Percentiles rank a stretch among this genome's conserved stretches.
phyloP scores from a whole-genome alignment of 108 stramenopile genomes.

The Thalassiosira profunda region DNA sequence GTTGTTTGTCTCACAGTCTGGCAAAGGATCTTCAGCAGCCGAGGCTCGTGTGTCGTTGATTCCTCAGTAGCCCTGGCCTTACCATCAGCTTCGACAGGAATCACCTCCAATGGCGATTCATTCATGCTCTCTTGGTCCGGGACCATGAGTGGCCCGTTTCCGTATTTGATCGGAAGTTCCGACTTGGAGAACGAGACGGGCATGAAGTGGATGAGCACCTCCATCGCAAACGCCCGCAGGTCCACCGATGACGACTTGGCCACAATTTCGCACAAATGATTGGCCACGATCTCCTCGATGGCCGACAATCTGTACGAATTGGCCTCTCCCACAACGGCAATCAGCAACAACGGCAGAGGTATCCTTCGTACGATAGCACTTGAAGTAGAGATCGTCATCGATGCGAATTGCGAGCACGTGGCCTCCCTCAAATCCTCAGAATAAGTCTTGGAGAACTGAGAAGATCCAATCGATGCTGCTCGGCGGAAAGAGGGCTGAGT shows the following conservation, averaged over 20 bases:
- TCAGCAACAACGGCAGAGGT: conserved; percentile 63
- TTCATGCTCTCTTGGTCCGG: conserved; percentile 3
- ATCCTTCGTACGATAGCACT: conserved; percentile 46
- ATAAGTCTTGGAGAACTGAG: conserved; percentile 53
- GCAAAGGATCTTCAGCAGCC: conserved; percentile 72
- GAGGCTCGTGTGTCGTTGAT: conserved; percentile 1
- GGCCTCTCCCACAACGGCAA: conserved; percentile 70
- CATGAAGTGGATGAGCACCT: conserved; percentile 71
- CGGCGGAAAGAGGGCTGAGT: conserved; percentile 14
- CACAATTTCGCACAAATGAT: conserved; percentile 62
- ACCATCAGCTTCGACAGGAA: conserved; percentile 3
- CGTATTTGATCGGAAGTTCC: conserved; percentile 9
- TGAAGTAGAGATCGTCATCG: conserved; percentile 58
- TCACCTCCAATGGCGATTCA: conserved; percentile 25
- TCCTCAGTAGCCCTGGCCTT: not conserved
- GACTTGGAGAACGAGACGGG: conserved; percentile 46
- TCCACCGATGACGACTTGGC: conserved; percentile 50
- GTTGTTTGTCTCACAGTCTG: conserved; percentile 53
- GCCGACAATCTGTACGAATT: conserved; percentile 67
- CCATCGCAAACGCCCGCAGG: conserved; percentile 72
- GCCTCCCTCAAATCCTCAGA: conserved; percentile 61
- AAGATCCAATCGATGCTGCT: conserved; percentile 25
- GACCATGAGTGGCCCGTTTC: conserved; percentile 15
- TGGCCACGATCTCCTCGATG: conserved; percentile 55
- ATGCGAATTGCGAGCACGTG: conserved; percentile 35